Evolutionary conservation across 495 filamentous ascomycete species (phyloP).

Genomic region (Achaetomiella virescens): DNA sequence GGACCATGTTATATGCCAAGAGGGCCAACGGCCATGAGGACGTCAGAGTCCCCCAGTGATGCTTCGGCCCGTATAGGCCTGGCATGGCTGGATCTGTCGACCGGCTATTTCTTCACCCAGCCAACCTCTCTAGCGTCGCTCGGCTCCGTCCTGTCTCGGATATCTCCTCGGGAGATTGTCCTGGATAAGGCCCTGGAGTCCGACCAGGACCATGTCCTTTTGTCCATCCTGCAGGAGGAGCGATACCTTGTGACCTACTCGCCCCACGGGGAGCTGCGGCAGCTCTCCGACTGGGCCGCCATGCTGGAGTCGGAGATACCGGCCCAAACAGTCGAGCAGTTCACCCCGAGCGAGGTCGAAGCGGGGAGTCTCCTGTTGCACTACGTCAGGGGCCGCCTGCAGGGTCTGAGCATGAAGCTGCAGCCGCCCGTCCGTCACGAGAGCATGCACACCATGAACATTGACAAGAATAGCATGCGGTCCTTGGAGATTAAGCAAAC

Average conservation of each 20-base stretch:
- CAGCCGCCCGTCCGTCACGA: slow-evolving; percentile 73
- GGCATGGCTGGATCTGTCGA: slow-evolving; percentile 92
- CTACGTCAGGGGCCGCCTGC: slow-evolving; percentile 74
- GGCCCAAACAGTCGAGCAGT: slow-evolving; percentile 31
- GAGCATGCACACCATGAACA: slow-evolving; percentile 69
- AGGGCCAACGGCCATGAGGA: not conserved
- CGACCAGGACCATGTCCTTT: slow-evolving; percentile 34
- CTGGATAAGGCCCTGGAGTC: slow-evolving; percentile 57
- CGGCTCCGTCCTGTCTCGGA: slow-evolving; percentile 69
- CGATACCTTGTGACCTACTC: slow-evolving; percentile 53
- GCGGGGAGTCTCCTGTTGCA: slow-evolving; percentile 72
- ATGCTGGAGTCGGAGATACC: slow-evolving; percentile 68
- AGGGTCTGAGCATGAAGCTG: slow-evolving; percentile 73
- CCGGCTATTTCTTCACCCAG: slow-evolving; percentile 87
- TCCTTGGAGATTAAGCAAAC: slow-evolving; percentile 85
- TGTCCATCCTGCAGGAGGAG: slow-evolving; percentile 49
- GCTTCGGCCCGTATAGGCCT: slow-evolving; percentile 55
- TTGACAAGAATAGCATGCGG: slow-evolving; percentile 85
- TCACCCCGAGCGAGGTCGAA: slow-evolving; percentile 48
- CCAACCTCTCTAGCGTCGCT: slow-evolving; percentile 65
- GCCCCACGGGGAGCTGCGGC: slow-evolving; percentile 38
- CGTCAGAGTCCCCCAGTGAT: slow-evolving; percentile 8
- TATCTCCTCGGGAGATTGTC: slow-evolving; percentile 80
- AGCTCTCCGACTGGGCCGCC: slow-evolving; percentile 60
- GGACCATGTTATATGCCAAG: slow-evolving; percentile 8